phyloP scores from a whole-genome alignment of 2,329 filamentous ascomycete genomes.

The Talaromyces rugulosus region DNA sequence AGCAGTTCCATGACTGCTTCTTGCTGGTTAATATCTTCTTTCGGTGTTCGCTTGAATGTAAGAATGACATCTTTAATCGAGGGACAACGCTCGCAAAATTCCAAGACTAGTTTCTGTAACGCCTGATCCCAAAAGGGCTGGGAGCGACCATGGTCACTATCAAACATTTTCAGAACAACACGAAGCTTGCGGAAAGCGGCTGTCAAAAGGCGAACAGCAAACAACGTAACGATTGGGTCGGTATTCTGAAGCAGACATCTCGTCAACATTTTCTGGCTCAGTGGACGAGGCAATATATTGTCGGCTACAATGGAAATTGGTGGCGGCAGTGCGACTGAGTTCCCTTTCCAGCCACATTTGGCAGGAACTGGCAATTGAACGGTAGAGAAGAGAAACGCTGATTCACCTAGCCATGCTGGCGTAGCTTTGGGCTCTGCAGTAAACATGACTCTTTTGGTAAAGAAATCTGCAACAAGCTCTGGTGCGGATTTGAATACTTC shows the following conservation, averaged over 20 bases:
- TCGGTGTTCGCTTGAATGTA: slow-evolving; percentile 65
- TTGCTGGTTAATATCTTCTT: slow-evolving; percentile 68
- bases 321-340: slow-evolving; percentile 66
- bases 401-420: slow-evolving; percentile 91
- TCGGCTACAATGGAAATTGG: slow-evolving; percentile 76
- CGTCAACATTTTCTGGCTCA: slow-evolving; percentile 73
- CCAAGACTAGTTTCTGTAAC: slow-evolving; percentile 61
- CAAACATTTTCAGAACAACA: slow-evolving; percentile 59
- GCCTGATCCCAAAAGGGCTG: slow-evolving; percentile 65
- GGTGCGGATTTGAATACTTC: slow-evolving; percentile 76
- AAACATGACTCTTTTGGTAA: slow-evolving; percentile 73
- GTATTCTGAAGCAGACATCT: slow-evolving; percentile 75
- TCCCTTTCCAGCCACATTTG: slow-evolving; percentile 64
- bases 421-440: slow-evolving; percentile 88
- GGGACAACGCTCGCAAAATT: slow-evolving; percentile 75
- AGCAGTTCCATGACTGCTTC: slow-evolving; percentile 76
- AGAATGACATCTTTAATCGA: slow-evolving; percentile 75
- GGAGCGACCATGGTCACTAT: slow-evolving; percentile 40
- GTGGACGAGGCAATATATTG: slow-evolving; percentile 76
- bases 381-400: slow-evolving; percentile 78
- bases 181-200: slow-evolving; percentile 75
- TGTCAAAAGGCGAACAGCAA: slow-evolving; percentile 74
- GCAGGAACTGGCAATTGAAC: slow-evolving; percentile 70
- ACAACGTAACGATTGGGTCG: slow-evolving; percentile 71
- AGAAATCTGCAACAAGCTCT: slow-evolving; percentile 85